phyloP scores from a whole-genome alignment of 2,329 filamentous ascomycete species.

The Arachnomyces sp. region DNA sequence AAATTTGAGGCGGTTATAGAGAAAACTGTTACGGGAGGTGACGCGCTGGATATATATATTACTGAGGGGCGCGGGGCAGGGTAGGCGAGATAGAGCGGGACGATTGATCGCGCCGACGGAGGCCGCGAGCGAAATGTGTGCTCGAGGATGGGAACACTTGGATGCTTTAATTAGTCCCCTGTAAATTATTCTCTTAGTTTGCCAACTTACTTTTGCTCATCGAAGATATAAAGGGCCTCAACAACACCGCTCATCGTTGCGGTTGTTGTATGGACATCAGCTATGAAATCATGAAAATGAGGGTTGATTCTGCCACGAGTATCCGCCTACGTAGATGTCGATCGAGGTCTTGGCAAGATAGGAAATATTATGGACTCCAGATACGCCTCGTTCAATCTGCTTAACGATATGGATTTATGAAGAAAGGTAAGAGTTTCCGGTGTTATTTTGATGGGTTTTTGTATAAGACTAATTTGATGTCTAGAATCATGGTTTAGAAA shows the following conservation, averaged over 20 bases:
- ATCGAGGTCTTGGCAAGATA: slow-evolving; percentile 8
- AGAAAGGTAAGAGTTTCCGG: no score
- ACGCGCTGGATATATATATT: slow-evolving; percentile 73
- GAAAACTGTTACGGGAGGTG: slow-evolving; percentile 81
- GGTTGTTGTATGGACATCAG: neutral
- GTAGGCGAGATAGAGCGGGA: slow-evolving; percentile 82
- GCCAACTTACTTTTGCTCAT: slow-evolving; percentile 74
- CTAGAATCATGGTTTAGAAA: no score
- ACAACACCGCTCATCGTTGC: slow-evolving; percentile 73
- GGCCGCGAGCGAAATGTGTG: slow-evolving; percentile 82
- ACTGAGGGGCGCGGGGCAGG: slow-evolving; percentile 73
- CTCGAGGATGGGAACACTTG: slow-evolving; percentile 73
- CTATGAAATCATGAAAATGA: no score
- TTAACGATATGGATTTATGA: no score
- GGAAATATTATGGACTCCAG: slow-evolving; percentile 1
- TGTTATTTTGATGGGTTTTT: no score
- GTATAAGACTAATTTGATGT: no score
- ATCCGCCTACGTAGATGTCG: slow-evolving; percentile 19
- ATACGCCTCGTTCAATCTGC: neutral
- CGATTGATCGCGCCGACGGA: slow-evolving; percentile 64
- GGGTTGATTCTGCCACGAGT: slow-evolving; percentile 24
- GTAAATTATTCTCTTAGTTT: neutral
- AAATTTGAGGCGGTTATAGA: slow-evolving; percentile 81
- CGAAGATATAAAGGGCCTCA: slow-evolving; percentile 93
- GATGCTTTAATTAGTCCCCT: neutral